Base-by-base conservation (phyloP, 306 rosid genomes). In the Dalbergia oliveri region DNA sequence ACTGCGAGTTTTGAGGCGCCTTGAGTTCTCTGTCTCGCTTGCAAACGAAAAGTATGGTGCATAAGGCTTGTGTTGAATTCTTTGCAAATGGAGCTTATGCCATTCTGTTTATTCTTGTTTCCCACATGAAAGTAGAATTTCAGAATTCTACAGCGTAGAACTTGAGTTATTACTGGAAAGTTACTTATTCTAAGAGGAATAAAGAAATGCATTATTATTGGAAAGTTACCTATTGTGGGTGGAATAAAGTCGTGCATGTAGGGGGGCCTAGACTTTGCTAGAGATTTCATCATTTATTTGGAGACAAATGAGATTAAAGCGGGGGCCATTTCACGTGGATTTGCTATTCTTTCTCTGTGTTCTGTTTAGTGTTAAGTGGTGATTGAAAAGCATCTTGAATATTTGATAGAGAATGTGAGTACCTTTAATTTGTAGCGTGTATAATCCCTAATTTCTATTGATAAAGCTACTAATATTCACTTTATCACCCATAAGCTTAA, bases 261-360 rank as follows among this genome's bases (percentile, higher is more conserved):
- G 65, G 58, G 56, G 73, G 35, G 35, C 53, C 68, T 56, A 63
- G 49, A 47, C 13, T 76, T 26, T 26, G 82, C 45, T 16, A 53
- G 67, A 80, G 35, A 81, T 65, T 43, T 80, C 74, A 80, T 78
- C 61, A 75, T 67, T 79, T 59, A 57, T 44, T 63, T 57, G 57
- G 64, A 15, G 84, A 84, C 87, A 79, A 18, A 8, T 59, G 63
- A 67, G 18, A 62, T n/a, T 43, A 68, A 45, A 58, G 81, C 73
- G 88, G 85, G 88, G 81, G 19, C 83, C 86, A 81, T 78, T 78
- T 81, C 88, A 82, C 88, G 84, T 73, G 88, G 39, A 67, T 77
- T 5, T 72, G 74, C 19, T 66, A 70, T 61, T 62, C 73, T 80
- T 65, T 79, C n/a, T 79, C 8, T 35, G 8, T 67, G 41, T 37